phyloP scores from a whole-genome alignment of 495 filamentous ascomycete genomes.

The Pyronema domesticum region DNA sequence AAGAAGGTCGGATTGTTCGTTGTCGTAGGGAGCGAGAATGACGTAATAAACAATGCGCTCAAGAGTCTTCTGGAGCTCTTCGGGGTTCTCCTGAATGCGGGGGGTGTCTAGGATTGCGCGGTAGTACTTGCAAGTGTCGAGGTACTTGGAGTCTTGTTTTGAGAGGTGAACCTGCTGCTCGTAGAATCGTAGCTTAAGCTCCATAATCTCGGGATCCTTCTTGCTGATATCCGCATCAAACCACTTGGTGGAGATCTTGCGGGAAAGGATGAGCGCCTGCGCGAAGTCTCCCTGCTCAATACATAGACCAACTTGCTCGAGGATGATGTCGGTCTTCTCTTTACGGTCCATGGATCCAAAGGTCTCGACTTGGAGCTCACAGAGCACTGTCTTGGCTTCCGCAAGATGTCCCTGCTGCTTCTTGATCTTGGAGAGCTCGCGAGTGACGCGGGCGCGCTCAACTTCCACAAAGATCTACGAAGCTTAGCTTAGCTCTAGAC shows the following conservation, averaged over 20 bases:
- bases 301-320: conserved; percentile 85
- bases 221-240: conserved; percentile 40
- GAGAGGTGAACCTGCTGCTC: conserved; percentile 87
- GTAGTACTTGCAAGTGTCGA: conserved; percentile 95
- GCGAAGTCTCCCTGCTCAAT: conserved; percentile 94
- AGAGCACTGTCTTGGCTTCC: conserved; percentile 78
- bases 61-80: conserved; percentile 64
- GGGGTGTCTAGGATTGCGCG: conserved; percentile 89
- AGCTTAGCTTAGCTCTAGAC: background rate
- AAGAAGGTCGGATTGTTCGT: conserved; percentile 93
- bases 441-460: conserved; percentile 85
- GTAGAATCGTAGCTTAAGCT: conserved; percentile 89
- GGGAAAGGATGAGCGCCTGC: conserved; percentile 79
- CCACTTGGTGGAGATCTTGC: conserved; percentile 92
- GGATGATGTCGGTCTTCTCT: conserved; percentile 96
- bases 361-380: conserved; percentile 95
- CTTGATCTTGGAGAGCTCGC: conserved; percentile 90
- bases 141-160: conserved; percentile 92
- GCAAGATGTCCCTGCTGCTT: conserved; percentile 81
- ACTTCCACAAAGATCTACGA: conserved; percentile 91
- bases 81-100: conserved; percentile 72
- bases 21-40: conserved; percentile 90
- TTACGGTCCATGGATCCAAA: conserved; percentile 94
- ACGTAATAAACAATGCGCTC: conserved; percentile 94
- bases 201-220: conserved; percentile 81